Conservation (phyloP, 1,284 basidiomycete genomes). For the Trametes sp. region DNA sequence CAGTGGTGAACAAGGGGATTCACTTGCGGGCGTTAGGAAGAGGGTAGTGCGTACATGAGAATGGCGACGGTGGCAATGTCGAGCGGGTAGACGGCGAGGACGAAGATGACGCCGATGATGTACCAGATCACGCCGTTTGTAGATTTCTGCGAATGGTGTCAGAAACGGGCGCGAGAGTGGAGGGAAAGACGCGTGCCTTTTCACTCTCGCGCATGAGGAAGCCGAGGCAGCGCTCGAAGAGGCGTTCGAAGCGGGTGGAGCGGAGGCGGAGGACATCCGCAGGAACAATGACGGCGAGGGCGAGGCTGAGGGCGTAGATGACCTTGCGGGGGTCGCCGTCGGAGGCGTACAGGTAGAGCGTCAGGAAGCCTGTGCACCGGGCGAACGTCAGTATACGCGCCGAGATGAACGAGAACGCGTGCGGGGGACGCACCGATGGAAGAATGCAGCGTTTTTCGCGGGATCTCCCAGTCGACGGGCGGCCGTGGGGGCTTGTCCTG, state of each 20-base stretch:
- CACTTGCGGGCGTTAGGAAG: not conserved
- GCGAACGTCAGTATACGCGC: not conserved
- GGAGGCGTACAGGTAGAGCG: conserved; percentile 77
- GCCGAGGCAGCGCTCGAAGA: conserved; percentile 84
- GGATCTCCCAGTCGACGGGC: conserved; percentile 81
- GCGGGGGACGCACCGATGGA: conserved; percentile 76
- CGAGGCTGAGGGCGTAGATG: conserved; percentile 68
- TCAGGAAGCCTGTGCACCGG: conserved; percentile 74
- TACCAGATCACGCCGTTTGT: conserved; percentile 97
- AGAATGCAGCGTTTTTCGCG: conserved; percentile 89
- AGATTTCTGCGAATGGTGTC: conserved; percentile 54
- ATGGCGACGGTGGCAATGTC: conserved; percentile 91
- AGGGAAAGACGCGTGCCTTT: conserved; percentile 57
- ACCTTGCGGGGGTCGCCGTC: conserved; percentile 65
- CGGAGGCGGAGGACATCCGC: conserved; percentile 85
- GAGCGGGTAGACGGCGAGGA: conserved; percentile 81
- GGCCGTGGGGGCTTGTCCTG: conserved; percentile 19
- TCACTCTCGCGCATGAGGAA: conserved; percentile 96
- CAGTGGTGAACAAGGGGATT: not conserved
- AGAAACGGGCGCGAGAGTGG: not conserved
- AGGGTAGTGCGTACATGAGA: conserved; percentile 69
- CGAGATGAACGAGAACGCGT: conserved; percentile 11
- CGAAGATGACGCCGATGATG: conserved; percentile 88
- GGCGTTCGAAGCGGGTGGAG: conserved; percentile 69
- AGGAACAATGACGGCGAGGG: conserved; percentile 76